phyloP scores from a whole-genome alignment of 805 yeast species.

The Ogataea thermomethanolica region DNA sequence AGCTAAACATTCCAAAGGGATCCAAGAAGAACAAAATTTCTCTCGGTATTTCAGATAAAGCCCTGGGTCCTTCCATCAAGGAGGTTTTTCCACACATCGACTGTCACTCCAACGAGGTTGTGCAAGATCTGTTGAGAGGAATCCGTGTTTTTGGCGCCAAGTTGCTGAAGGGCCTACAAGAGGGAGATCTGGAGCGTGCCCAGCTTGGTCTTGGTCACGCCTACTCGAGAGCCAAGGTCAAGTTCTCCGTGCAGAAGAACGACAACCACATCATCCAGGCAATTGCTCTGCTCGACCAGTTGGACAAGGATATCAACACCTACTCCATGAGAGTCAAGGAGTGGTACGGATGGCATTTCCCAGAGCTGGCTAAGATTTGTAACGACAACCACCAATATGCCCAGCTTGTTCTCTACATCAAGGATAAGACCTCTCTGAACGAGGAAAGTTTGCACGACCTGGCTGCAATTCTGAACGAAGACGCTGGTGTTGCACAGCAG shows the following conservation, averaged over 20 bases:
- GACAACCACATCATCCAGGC: constrained; percentile 99
- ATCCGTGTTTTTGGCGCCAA: constrained; percentile 87
- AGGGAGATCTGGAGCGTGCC: constrained; percentile 95
- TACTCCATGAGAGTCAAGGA: constrained; percentile 96
- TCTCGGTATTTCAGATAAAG: constrained; percentile 90
- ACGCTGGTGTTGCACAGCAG: constrained; percentile 87
- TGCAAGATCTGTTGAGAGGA: constrained; percentile 94
- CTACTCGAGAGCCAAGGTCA: constrained; percentile 97
- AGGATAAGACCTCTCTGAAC: constrained; percentile 79
- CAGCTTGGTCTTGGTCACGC: constrained; percentile 99
- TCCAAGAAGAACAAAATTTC: constrained; percentile 62
- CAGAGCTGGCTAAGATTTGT: constrained; percentile 89
- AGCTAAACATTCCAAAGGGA: constrained; percentile 83
- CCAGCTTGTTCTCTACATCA: constrained; percentile 72
- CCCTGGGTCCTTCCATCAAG: constrained; percentile 94
- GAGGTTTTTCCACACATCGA: constrained; percentile 86
- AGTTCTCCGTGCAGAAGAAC: constrained; percentile 97
- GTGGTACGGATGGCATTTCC: constrained; percentile 99
- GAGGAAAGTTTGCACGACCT: constrained; percentile 85
- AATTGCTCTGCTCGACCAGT: constrained; percentile 93
- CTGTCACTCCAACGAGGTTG: constrained; percentile 86
- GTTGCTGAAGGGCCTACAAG: constrained; percentile 84
- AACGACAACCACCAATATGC: constrained; percentile 88
- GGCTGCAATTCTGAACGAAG: constrained; percentile 87
- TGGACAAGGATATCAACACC: constrained; percentile 97